Percentiles rank a stretch among this genome's conserved stretches.
Conservation (phyloP, 352 stramenopile species). For the Phytophthora podocarpi region DNA sequence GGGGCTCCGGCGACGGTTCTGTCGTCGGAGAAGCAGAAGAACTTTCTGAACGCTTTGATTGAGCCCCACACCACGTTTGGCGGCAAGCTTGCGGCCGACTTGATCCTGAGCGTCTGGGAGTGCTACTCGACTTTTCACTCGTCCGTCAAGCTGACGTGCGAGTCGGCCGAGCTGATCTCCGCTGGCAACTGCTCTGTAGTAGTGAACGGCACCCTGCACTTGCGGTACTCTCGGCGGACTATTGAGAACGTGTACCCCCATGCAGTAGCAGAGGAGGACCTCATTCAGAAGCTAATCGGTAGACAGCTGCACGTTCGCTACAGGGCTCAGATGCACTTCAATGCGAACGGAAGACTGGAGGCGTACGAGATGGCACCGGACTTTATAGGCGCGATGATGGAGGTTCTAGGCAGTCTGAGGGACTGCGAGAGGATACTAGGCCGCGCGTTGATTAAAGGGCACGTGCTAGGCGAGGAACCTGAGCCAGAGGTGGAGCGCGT, state of each 20-base stretch:
- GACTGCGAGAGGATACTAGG: conserved; percentile 50
- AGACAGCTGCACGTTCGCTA: conserved; percentile 47
- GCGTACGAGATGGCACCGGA: conserved; percentile 41
- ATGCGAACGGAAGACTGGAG: conserved; percentile 31
- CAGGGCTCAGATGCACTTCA: conserved; percentile 52
- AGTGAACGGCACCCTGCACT: conserved; percentile 37
- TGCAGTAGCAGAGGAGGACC: conserved; percentile 31
- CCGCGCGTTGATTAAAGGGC: conserved; percentile 34
- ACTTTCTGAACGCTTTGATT: conserved; percentile 33
- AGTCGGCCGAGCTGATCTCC: conserved; percentile 27
- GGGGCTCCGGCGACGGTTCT: background rate
- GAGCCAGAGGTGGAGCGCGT: conserved; percentile 5
- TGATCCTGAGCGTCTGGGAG: conserved; percentile 35
- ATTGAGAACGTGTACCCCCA: conserved; percentile 60
- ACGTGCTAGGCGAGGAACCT: conserved; percentile 27
- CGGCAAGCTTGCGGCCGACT: conserved; percentile 17
- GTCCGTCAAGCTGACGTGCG: conserved; percentile 35
- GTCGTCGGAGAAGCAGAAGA: conserved; percentile 19
- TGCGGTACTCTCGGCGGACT: conserved; percentile 52
- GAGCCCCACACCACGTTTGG: conserved; percentile 32
- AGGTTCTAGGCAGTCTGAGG: conserved; percentile 38
- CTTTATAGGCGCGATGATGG: conserved; percentile 41
- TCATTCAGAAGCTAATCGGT: conserved; percentile 56
- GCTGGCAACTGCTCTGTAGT: conserved; percentile 31
- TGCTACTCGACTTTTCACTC: conserved; percentile 36